Base-by-base conservation (phyloP, 176 grass and related monocot genomes). In the Rhynchospora pubera region DNA sequence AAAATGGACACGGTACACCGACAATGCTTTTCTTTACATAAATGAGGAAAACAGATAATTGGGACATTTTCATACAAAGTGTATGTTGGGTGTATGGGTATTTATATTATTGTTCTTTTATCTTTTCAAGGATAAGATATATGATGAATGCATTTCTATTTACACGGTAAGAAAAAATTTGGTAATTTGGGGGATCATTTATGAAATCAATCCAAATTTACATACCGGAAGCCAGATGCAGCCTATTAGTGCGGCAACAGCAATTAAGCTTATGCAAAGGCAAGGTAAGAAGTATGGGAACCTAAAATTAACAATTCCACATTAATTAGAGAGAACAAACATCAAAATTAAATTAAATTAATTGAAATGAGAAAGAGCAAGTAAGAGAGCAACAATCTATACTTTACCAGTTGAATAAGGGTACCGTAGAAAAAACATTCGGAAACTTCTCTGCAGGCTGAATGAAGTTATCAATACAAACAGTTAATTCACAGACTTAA, bases 221-320 rank as follows among this genome's bases (percentile, higher is more conserved):
- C 90, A 62, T 90, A 97, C 94, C 0, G 91, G 91, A 57, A 97
- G 86, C 94, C 88, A 97, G 50, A 84, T 80, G 55, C 88, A 94
- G 55, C 79, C 82, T 91, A 90, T 84, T 21, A 92, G 60, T 57
- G 88, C 88, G n/a, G 73, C 43, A 13, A 87, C 13, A 46, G 94
- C 87, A 4, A 97, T 77, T 59, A 94, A 0, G 15, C 89, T 90
- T 82, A 97, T 90, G n/a, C 63, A 86, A 58, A 97, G 23, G 47
- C 94, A 91, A 5, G 94, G 94, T 34, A 97, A 63, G 55, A 97
- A 87, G 82, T 97, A 97, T 1, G 94, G 91, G 65, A 97, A 97
- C 94, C 91, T 93, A 52, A 42, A 85, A 85, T 74, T 0, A 52
- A 42, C 85, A 55, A 52, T 62, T 0, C 7, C 62, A 89, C n/a